Conservation (phyloP, 352 stramenopile species). For the Elongisporangium undulatum region DNA sequence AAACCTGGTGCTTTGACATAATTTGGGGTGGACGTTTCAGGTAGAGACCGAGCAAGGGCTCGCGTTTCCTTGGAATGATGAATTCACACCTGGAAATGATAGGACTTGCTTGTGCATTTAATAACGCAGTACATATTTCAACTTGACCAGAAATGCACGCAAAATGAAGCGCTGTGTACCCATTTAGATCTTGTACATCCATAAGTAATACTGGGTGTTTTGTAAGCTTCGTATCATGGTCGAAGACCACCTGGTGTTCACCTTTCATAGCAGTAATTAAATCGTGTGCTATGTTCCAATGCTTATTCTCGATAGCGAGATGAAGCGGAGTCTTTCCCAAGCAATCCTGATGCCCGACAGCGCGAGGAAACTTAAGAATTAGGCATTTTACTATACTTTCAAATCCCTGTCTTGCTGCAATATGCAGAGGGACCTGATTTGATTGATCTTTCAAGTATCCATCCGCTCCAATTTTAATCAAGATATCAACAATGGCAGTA, state of each 20-base stretch:
- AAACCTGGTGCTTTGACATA: neutral
- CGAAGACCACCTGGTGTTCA: conserved; percentile 3
- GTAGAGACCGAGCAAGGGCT: neutral
- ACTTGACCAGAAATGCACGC: conserved; percentile 31
- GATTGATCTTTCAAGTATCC: conserved; percentile 50
- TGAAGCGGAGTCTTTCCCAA: conserved; percentile 44
- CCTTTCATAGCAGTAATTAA: conserved; percentile 24
- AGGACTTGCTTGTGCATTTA: conserved; percentile 20
- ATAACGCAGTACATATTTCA: conserved; percentile 21
- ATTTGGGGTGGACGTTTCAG: neutral
- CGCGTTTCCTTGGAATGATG: conserved; percentile 3
- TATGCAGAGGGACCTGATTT: conserved; percentile 35
- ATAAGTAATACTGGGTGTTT: conserved; percentile 7
- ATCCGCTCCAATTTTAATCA: conserved; percentile 52
- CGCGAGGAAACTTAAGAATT: conserved; percentile 33
- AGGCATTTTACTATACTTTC: conserved; percentile 50
- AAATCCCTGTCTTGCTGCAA: conserved; percentile 38
- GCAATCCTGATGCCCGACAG: conserved; percentile 26
- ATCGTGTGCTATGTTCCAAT: conserved; percentile 21
- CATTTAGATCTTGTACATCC: conserved; percentile 39
- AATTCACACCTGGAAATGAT: conserved; percentile 26
- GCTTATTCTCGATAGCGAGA: conserved; percentile 32
- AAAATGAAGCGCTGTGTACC: conserved; percentile 58
- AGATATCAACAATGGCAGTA: conserved; percentile 44
- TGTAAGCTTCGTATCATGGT: conserved; percentile 1